Evolutionary conservation across 495 filamentous ascomycete genomes (phyloP).

Genomic region (Hyaloscypha variabilis): DNA sequence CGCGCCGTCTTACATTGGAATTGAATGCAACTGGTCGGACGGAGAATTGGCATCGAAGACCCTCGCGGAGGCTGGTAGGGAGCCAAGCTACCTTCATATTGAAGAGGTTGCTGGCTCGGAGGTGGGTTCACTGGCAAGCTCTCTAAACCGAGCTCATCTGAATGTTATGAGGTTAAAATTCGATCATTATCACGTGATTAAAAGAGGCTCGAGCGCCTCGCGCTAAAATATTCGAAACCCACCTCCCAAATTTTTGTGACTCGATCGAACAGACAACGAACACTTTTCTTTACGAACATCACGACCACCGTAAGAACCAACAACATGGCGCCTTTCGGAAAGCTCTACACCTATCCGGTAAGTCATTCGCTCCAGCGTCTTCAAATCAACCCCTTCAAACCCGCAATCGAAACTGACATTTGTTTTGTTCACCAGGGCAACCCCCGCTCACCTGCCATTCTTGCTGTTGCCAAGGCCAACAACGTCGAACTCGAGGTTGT

Average conservation of each 20-base stretch:
- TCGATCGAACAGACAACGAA: no score
- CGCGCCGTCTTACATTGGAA: conserved; percentile 1
- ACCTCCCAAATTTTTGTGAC: conserved; percentile 6
- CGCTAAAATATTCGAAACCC: neutral
- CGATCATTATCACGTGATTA: neutral
- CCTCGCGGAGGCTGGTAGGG: conserved; percentile 21
- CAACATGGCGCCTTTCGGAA: conserved; percentile 68
- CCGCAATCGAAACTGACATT: conserved; percentile 19
- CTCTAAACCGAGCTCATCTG: neutral
- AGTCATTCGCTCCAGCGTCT: conserved; percentile 34
- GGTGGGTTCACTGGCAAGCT: neutral
- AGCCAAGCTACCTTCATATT: conserved; percentile 32
- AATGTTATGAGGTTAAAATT: neutral
- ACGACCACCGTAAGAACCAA: conserved; percentile 61
- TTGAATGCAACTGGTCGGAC: conserved; percentile 7
- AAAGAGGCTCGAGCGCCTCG: neutral
- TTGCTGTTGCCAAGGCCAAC: conserved; percentile 94
- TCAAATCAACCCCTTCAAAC: conserved; percentile 17
- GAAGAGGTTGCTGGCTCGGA: conserved; percentile 4
- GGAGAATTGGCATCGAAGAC: conserved; percentile 21
- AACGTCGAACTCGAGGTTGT: conserved; percentile 87
- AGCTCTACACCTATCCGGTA: conserved; percentile 88
- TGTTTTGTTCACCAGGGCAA: conserved; percentile 62
- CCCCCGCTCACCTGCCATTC: conserved; percentile 83
- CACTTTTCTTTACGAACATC: conserved; percentile 34